Conservation (phyloP, 768 basidiomycete species). For the Mycena filopes region DNA sequence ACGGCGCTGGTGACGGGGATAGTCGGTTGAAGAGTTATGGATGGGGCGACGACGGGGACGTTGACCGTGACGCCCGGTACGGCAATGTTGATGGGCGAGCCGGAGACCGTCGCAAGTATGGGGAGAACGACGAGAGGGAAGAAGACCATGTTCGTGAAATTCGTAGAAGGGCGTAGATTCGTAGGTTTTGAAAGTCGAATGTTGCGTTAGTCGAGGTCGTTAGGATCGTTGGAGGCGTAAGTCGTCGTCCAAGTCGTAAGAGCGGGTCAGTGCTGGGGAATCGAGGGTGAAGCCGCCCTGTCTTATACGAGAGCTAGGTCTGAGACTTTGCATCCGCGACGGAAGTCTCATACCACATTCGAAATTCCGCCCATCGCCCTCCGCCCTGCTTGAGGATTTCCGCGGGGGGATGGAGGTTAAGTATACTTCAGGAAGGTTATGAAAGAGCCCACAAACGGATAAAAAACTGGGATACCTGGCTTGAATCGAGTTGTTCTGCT, state of each 20-base stretch:
- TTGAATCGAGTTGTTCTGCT: too few relatives aligned
- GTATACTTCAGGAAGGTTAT: too few relatives aligned
- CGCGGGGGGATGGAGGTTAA: too few relatives aligned
- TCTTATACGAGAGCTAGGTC: slow-evolving; percentile 2
- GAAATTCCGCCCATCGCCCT: not conserved
- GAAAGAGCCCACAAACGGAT: too few relatives aligned
- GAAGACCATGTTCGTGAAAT: not conserved
- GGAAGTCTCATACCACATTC: not conserved
- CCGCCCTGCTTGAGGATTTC: not conserved
- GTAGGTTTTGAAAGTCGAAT: not conserved
- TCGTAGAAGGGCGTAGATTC: not conserved
- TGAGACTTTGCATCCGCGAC: not conserved
- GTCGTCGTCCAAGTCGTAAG: not conserved
- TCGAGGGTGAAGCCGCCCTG: not conserved
- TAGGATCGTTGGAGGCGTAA: not conserved
- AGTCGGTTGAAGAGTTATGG: too few relatives aligned
- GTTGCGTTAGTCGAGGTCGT: not conserved
- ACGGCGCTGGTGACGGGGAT: not conserved
- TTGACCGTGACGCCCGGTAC: too few relatives aligned
- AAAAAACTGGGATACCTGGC: too few relatives aligned
- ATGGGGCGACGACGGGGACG: not conserved
- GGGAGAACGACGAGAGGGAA: not conserved
- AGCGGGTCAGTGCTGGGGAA: not conserved
- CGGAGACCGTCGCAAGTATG: not conserved
- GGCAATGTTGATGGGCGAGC: slow-evolving; percentile 2